phyloP scores from a whole-genome alignment of 177 flowering plant species.

The Vitis hybrid region DNA sequence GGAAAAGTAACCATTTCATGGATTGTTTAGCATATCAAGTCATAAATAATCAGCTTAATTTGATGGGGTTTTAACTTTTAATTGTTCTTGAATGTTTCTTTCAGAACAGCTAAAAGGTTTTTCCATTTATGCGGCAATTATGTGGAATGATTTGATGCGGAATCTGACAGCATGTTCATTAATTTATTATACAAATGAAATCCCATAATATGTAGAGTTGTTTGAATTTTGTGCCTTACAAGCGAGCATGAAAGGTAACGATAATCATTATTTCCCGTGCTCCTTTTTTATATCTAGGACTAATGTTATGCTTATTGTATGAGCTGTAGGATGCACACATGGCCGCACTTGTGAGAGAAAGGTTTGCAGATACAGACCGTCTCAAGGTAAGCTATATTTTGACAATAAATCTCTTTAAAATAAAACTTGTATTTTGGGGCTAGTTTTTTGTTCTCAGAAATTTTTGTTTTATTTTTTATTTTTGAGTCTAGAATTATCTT shows the following conservation, averaged over 20 bases:
- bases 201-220: background rate
- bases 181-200: background rate
- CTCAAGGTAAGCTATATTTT: conserved; percentile 49
- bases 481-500: too few relatives aligned
- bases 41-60: too few relatives aligned
- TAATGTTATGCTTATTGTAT: background rate
- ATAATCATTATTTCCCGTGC: background rate
- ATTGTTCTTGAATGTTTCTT: too few relatives aligned
- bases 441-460: background rate
- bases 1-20: too few relatives aligned
- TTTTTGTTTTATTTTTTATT: too few relatives aligned
- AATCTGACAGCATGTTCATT: too few relatives aligned
- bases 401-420: background rate
- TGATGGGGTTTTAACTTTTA: too few relatives aligned
- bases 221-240: background rate
- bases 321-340: conserved; percentile 76
- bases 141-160: too few relatives aligned
- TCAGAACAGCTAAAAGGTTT: too few relatives aligned
- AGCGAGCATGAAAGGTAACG: background rate
- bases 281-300: too few relatives aligned
- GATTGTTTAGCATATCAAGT: too few relatives aligned
- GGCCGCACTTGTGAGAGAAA: conserved; percentile 76
- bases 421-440: background rate
- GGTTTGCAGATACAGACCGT: conserved; percentile 47
- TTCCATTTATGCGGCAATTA: too few relatives aligned